Base-by-base conservation (phyloP, 2,329 filamentous ascomycete genomes). In the Ceratocystiopsis sp. region DNA sequence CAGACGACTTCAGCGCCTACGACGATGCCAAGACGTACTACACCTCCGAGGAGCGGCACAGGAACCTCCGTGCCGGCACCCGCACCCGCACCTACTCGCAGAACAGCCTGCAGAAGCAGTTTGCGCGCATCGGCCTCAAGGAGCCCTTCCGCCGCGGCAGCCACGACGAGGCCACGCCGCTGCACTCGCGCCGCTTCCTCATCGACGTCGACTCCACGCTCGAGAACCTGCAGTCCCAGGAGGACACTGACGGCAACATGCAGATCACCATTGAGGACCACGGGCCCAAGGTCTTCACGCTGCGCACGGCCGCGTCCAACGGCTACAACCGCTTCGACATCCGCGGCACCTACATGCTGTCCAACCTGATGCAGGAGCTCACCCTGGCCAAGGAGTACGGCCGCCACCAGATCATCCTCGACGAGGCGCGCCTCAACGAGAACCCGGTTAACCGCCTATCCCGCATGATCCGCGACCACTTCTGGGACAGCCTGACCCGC, bases 241-340 rank as follows among this genome's bases (percentile, higher is more conserved):
- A 98, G 60, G 91, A 98, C 56, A 93, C 87, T 29, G 87, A 98
- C 61, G 69, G 75, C 45, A 95, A 98, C 61, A 84, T 85, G 69
- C 87, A 96, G 61, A 98, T 98, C 59, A 98, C 91, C 29, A 93
- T 96, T 53, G 91, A 96, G 57, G 91, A 98, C 62, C 73, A 75
- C 50, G 91, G 91, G 0, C 89, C 91, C 41, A 98, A 96, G 71
- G 83, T 81, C 59, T 49, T 95, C 43, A 80, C 82, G 35, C 67
- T 96, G 35, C 82, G 85, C 50, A 95, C 89, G 3, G 81, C 83
- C 25, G 80, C 75, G 18, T 95, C 87, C 34, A 84, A 82, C 52
- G 89, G 87, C 37, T 76, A 83, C 65, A 89, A 87, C 55, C 78
- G 78, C 49, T 86, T 89, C 60, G 87, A 96, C 57, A 75, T 98